Evolutionary conservation across 805 yeast genomes (phyloP), one percentile per base, ranked within the genome.

Genomic region (Barnettozyma populi): DNA sequence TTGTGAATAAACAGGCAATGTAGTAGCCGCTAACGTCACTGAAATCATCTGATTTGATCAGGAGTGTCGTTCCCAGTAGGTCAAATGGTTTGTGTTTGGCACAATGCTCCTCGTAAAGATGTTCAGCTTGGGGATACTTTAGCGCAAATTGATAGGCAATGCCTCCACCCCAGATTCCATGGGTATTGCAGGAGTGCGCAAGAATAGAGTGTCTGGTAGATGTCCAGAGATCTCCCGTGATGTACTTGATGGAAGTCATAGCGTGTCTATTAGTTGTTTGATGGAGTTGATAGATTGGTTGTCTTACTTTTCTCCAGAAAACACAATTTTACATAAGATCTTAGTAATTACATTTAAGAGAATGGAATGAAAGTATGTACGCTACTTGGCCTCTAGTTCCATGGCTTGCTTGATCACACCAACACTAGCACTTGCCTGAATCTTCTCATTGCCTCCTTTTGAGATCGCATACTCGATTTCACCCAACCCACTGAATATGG

Each of bases 391-490:
- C 48, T 71, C 70, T n/a, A 63, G 45, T 48, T 69, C 72, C 40
- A 71, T 57, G 19, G 68, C 58, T 14, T 68, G 68, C 64, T 90
- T 90, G 31, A 94, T 80, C 7, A 84, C 88, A 0, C 96, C 97
- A 47, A 94, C 84, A 46, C 86, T 82, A 2, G 97, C 97, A 59
- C 94, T 86, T 39, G 88, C 78, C 61, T 92, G 97, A 29, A 94
- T 78, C 63, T 83, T 86, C 50, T 90, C 97, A 61, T 82, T 86
- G 2, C 98, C 97, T 9, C 99, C 99, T 63, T 80, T 82, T 16
- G 95, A 81, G 34, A 94, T 83, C 1, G 95, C 84, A 64, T 90
- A 92, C 68, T 94, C 99, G 21, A 94, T 79, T 49, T 92, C 97
- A 13, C 90, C 80, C 45, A 94, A 69, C 2, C 89, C 89, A 52